phyloP scores from a whole-genome alignment of 2,329 filamentous ascomycete species.

The Claviceps purpurea region DNA sequence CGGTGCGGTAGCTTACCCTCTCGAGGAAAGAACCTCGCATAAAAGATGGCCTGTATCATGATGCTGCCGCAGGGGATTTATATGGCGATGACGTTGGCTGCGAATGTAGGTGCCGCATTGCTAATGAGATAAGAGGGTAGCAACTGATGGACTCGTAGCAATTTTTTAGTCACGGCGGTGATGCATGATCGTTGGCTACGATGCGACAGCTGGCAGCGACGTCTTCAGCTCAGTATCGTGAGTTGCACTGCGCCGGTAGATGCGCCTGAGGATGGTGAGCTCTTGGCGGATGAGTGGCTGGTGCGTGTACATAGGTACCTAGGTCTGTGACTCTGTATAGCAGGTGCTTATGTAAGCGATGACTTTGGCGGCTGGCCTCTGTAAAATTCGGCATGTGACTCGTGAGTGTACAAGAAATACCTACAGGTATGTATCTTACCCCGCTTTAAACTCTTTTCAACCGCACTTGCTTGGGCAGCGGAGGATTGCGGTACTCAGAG shows the following conservation, averaged over 20 bases:
- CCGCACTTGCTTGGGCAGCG: too few species aligned
- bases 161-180: neutral
- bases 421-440: too few species aligned
- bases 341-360: too few species aligned
- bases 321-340: too few species aligned
- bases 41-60: slow-evolving; percentile 61
- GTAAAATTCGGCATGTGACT: too few species aligned
- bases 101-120: neutral
- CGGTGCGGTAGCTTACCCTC: slow-evolving; percentile 32
- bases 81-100: neutral
- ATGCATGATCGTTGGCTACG: neutral
- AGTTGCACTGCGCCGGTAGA: neutral
- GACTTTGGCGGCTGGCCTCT: too few species aligned
- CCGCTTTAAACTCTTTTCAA: too few species aligned
- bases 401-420: too few species aligned
- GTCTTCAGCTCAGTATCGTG: neutral
- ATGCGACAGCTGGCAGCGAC: neutral
- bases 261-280: neutral
- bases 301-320: too few species aligned
- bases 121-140: neutral
- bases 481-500: too few species aligned
- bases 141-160: neutral
- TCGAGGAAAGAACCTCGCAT: slow-evolving; percentile 53
- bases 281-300: too few species aligned
- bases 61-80: slow-evolving; percentile 1